phyloP scores from a whole-genome alignment of 768 basidiomycete species.

The Krasilnikovozyma curviuscula region DNA sequence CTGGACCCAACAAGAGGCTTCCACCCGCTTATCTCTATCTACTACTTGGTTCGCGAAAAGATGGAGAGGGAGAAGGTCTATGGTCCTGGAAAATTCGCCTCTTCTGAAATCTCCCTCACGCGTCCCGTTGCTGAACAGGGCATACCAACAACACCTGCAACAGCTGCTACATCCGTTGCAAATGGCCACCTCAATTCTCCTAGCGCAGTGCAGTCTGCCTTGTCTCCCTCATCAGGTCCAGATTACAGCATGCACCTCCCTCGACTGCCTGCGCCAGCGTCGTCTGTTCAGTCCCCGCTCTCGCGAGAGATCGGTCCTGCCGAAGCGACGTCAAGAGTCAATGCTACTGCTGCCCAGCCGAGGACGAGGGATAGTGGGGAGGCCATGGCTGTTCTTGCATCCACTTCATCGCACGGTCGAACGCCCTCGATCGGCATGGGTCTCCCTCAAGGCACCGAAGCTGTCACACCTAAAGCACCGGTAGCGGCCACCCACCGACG shows the following conservation, averaged over 20 bases:
- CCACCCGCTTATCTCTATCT: conserved; percentile 88
- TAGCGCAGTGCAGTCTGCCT: not conserved
- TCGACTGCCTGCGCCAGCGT: conserved; percentile 57
- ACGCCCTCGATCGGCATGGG: conserved; percentile 11
- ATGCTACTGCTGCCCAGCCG: too few relatives aligned
- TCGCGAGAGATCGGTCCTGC: too few relatives aligned
- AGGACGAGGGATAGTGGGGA: too few relatives aligned
- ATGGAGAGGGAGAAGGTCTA: conserved; percentile 84
- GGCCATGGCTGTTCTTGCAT: too few relatives aligned
- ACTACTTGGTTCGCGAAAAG: conserved; percentile 89
- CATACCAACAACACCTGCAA: conserved; percentile 18
- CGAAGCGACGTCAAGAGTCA: too few relatives aligned
- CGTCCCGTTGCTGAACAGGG: not conserved
- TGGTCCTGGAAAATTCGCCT: conserved; percentile 83
- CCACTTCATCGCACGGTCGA: not conserved
- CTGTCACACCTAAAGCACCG: conserved; percentile 45
- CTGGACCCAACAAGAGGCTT: conserved; percentile 78
- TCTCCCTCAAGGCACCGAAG: conserved; percentile 36
- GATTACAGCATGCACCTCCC: conserved; percentile 62
- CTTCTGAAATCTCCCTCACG: conserved; percentile 46
- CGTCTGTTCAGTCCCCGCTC: too few relatives aligned
- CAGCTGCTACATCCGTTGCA: conserved; percentile 1
- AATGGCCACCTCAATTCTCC: conserved; percentile 12
- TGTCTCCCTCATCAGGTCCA: conserved; percentile 3
- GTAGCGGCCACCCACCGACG: conserved; percentile 59